phyloP scores from a whole-genome alignment of 1,284 basidiomycete genomes.

The Lentinula novae-zelandiae region DNA sequence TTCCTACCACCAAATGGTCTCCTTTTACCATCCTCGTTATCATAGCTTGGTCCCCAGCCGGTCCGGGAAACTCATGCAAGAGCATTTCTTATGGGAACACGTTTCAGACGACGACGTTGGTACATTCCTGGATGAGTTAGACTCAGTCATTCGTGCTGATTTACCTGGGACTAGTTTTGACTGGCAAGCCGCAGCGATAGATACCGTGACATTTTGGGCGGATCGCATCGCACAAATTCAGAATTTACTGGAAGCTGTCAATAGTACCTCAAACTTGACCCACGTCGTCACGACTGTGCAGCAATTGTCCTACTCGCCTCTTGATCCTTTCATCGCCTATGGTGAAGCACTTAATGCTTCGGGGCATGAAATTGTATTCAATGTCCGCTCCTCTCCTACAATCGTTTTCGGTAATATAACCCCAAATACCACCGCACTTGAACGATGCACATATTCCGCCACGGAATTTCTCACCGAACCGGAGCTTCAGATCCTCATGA shows the following conservation, averaged over 20 bases:
- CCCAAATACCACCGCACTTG: conserved; percentile 15
- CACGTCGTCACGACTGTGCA: conserved; percentile 12
- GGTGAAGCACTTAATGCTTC: conserved; percentile 17
- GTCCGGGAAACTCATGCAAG: conserved; percentile 14
- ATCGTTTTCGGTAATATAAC: neutral
- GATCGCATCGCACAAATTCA: conserved; percentile 18
- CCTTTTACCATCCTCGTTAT: conserved; percentile 20
- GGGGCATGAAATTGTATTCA: conserved; percentile 19
- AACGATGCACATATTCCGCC: conserved; percentile 17
- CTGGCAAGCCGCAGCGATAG: conserved; percentile 16
- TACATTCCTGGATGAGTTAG: conserved; percentile 17
- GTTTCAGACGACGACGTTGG: conserved; percentile 17
- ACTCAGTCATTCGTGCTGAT: conserved; percentile 14
- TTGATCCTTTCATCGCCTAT: conserved; percentile 19
- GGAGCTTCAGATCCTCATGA: conserved; percentile 9
- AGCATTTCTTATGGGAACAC: conserved; percentile 15
- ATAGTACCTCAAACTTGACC: conserved; percentile 14
- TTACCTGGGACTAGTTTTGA: conserved; percentile 14
- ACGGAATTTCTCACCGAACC: conserved; percentile 15
- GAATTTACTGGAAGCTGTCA: conserved; percentile 14
- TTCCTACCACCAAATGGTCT: conserved; percentile 15
- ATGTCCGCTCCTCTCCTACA: neutral
- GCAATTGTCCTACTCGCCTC: conserved; percentile 16
- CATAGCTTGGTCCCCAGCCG: conserved; percentile 15
- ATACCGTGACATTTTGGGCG: conserved; percentile 19